phyloP scores from a whole-genome alignment of 441 rosid genomes.

The Adansonia rubrostipa region DNA sequence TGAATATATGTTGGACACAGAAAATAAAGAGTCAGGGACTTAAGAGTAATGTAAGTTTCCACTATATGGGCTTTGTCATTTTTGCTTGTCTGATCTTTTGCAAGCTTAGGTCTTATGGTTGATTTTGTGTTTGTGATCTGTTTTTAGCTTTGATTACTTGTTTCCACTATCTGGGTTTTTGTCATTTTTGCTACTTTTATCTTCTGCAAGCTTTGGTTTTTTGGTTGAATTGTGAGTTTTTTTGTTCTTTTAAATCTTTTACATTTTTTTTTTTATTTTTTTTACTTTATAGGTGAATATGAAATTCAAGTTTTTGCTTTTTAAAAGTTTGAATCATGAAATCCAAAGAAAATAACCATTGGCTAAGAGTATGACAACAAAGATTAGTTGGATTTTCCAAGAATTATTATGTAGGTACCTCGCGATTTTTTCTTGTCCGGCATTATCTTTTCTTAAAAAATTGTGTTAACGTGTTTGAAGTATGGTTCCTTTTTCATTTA shows the following conservation, averaged over 20 bases:
- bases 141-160: background rate
- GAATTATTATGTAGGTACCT: background rate
- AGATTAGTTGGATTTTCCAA: background rate
- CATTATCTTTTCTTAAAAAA: background rate
- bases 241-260: no score
- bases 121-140: background rate
- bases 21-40: no score
- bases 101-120: no score
- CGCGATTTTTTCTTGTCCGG: background rate
- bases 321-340: no score
- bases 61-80: no score
- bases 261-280: no score
- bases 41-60: no score
- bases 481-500: constrained; percentile 33
- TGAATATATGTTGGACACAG: no score
- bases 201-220: background rate
- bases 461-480: background rate
- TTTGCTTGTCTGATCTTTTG: no score
- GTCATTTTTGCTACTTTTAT: background rate
- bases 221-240: background rate
- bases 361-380: background rate
- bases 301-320: no score
- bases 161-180: background rate
- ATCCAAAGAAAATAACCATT: background rate
- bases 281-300: no score